Conservation (phyloP, 2,329 filamentous ascomycete genomes). For the Anisogramma anomala region DNA sequence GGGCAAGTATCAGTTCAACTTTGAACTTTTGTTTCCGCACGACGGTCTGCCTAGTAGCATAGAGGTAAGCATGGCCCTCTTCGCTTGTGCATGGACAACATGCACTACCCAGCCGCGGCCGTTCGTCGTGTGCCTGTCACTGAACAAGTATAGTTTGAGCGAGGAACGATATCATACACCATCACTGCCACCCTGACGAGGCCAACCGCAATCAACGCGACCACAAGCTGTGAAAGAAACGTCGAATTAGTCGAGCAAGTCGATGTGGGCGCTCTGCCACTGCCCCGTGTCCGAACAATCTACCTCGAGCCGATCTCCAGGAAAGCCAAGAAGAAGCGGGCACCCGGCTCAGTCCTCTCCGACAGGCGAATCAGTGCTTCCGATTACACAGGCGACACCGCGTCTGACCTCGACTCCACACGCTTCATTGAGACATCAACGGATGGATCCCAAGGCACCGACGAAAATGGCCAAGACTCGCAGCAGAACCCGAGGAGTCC, state of each 20-base stretch:
- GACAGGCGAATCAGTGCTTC: slow-evolving; percentile 26
- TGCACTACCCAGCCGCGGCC: background rate
- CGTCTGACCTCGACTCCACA: slow-evolving; percentile 28
- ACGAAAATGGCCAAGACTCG: slow-evolving; percentile 29
- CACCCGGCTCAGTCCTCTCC: slow-evolving; percentile 24
- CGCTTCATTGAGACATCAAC: slow-evolving; percentile 27
- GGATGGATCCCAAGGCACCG: slow-evolving; percentile 29
- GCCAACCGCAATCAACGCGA: slow-evolving; percentile 74
- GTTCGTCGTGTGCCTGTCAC: background rate
- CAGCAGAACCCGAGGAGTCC: slow-evolving; percentile 29
- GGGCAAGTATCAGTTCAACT: slow-evolving; percentile 66
- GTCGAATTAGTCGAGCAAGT: slow-evolving; percentile 71
- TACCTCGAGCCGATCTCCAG: slow-evolving; percentile 79
- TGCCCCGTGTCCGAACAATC: slow-evolving; percentile 70
- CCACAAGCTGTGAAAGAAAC: slow-evolving; percentile 67
- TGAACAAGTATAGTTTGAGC: slow-evolving; percentile 60
- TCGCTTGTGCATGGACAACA: background rate
- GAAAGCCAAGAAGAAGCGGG: slow-evolving; percentile 51
- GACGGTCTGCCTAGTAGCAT: slow-evolving; percentile 70
- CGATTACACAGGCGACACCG: slow-evolving; percentile 26
- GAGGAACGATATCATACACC: slow-evolving; percentile 84
- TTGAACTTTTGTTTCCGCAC: slow-evolving; percentile 26
- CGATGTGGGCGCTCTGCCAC: slow-evolving; percentile 64
- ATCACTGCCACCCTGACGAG: slow-evolving; percentile 82
- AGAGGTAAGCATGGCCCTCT: slow-evolving; percentile 51